These are phyloP conservation scores for Botrytis hyacinthi DNA, from an alignment of 2,329 filamentous ascomycete species.

Conservation along the genomic window DNA sequence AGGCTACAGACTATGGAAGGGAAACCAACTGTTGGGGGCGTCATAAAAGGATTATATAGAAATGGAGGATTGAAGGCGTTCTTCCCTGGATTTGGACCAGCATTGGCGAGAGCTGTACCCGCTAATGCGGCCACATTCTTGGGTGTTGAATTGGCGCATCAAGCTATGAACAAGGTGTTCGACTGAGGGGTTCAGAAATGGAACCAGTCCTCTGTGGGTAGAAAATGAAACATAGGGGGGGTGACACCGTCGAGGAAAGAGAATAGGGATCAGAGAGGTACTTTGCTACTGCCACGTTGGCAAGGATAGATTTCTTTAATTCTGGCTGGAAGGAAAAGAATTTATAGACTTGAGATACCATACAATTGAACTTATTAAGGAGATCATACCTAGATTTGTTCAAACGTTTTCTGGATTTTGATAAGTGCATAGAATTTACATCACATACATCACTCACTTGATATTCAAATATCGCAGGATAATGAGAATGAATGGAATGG, in stretches of 20 bases:
- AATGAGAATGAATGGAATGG: background rate
- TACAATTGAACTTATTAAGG: background rate
- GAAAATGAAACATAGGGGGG: background rate
- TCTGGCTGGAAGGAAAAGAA: background rate
- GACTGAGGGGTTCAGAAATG: slow-evolving; percentile 39
- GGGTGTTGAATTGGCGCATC: slow-evolving; percentile 79
- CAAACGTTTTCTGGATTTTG: no score
- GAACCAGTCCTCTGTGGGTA: background rate
- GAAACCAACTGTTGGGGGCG: slow-evolving; percentile 74
- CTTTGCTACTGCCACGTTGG: background rate
- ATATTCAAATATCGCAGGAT: background rate
- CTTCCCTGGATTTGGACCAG: slow-evolving; percentile 94
- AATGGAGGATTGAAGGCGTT: slow-evolving; percentile 85
- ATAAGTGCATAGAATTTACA: background rate
- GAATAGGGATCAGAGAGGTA: background rate
- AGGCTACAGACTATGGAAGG: slow-evolving; percentile 88
- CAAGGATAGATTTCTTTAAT: background rate
- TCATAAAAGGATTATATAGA: slow-evolving; percentile 78
- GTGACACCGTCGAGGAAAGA: background rate
- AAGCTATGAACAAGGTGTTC: slow-evolving; percentile 76
- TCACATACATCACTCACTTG: background rate
- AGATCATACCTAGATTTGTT: background rate
- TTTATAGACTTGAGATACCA: slow-evolving; percentile 2
- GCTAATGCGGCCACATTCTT: slow-evolving; percentile 96
- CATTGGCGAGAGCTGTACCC: slow-evolving; percentile 86